Base-by-base conservation (phyloP, 257 asterid genomes). In the Ilex aquifolium region DNA sequence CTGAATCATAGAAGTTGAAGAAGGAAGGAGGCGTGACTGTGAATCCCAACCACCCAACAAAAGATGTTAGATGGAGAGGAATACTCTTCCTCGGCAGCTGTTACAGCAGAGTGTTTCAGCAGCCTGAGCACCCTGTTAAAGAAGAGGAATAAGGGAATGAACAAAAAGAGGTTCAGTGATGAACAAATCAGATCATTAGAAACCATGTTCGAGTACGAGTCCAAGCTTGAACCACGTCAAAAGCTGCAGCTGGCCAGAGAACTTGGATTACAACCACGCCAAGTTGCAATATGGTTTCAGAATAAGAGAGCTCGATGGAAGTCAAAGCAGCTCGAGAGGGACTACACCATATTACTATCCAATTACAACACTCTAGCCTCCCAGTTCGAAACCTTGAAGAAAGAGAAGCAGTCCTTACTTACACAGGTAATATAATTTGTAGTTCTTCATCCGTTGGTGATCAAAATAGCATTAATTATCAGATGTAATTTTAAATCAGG, bases 221-320 rank as follows among this genome's bases (percentile, higher is more conserved):
- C 85, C 0, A 86, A 78, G 15, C 60, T 84, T 4, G 95, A 83
- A 61, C 71, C 89, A 1, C 74, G 66, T 49, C 77, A 82, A 78
- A 84, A 84, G 72, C 67, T 71, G 14, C 69, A 77, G 71, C 65
- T 86, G 1, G 91, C 95, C 0, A 74, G 68, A 40, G 83, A 80
- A 0, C 57, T 86, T 2, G 95, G 91, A 4, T 56, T 87, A 61
- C 92, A 84, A 63, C 92, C 92, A 0, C 80, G 92, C 9, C 95
- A 87, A 65, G 85, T 87, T 0, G 84, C 87, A 1, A 84, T 87
- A 30, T 87, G 95, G 95, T 87, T 84, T 44, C 95, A 87, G 71
- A 87, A 87, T 66, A 84, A 78, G 76, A 69, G 91, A 40, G 95
- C 95, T 0, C 64, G 91, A 21, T 82, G 95, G 86, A 87, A 87